Evolutionary conservation across 225 moss, liverwort and hornwort species (phyloP), one percentile per base, ranked within the genome.

Genomic region (Marchantia paleacea): DNA sequence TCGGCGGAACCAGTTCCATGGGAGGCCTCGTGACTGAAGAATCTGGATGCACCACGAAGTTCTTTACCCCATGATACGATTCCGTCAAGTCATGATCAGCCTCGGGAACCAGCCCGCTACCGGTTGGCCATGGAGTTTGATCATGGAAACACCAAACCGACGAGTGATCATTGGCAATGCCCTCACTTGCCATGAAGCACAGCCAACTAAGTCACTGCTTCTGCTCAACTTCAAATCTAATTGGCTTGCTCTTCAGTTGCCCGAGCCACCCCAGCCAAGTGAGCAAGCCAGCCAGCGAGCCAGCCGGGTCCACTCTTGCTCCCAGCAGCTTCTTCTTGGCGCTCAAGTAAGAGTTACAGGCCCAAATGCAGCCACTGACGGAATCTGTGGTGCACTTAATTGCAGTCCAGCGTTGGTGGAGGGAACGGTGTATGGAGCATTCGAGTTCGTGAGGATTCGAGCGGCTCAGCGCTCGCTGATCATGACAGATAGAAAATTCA

Each of bases 31-130:
- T 80, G 50, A 80, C 63, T 0, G 80, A 61, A 24, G 47, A 73
- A 52, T 73, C 80, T 20, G 80, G 63, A 52, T 80, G 80, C 73
- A 80, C 80, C 12, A 80, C 30, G 26, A 80, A 73, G 71, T 80
- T 80, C 26, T 49, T 60, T 16, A 80, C 63, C 15, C 80, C 80
- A 74, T 80, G 80, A 51, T 72, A 73, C 7, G 72, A 60, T 64
- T 80, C 80, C 48, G 80, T 80, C 58, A 80, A 66, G 30, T 80
- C 80, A 20, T 10, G 30, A 16, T 66, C 24, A 10, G 66, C 65
- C 31, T 50, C 58, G 24, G 69, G 55, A 24, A 67, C 67, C 13
- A 52, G 52, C 39, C 39, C 39, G 39, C 39, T 39, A 10, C 70
- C 79, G 1, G 69, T 70, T 8, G 53, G 30, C 55, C 70, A 53